A percentile compares a stretch with the other conserved stretches of the same genome.
Conservation (phyloP, 148 eudicot genomes). For the Rhododendron vialii region DNA sequence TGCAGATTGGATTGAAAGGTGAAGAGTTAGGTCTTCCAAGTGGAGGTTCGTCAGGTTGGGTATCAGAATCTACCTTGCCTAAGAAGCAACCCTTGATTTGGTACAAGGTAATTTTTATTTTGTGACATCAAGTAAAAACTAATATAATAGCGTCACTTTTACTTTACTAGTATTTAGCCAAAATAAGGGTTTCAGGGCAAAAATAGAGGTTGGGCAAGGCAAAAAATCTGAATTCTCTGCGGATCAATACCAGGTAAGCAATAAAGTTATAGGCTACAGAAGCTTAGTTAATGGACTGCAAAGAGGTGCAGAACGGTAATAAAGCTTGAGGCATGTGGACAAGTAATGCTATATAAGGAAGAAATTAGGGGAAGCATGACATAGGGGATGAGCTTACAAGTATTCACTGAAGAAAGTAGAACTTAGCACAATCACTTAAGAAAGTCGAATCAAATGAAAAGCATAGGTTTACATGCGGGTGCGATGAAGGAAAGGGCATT, state of each 20-base stretch:
- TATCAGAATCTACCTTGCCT: constrained; percentile 35
- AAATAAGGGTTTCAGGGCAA: background rate
- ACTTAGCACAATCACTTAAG: background rate
- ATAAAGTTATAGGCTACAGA: background rate
- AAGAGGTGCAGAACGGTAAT: background rate
- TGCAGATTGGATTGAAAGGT: constrained; percentile 51
- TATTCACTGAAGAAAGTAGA: background rate
- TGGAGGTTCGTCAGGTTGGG: constrained; percentile 45
- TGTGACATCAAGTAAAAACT: constrained; percentile 34
- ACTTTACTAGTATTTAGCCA: background rate
- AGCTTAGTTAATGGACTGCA: background rate
- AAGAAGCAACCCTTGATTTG: constrained; percentile 46
- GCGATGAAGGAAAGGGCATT: background rate
- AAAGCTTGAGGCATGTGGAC: background rate
- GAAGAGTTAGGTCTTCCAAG: constrained; percentile 42
- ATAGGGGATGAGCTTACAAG: background rate
- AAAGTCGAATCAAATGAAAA: background rate
- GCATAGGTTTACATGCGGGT: background rate
- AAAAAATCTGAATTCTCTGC: background rate
- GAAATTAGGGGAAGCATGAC: background rate
- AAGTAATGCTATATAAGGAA: background rate
- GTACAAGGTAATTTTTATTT: constrained; percentile 44
- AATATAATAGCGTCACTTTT: background rate
- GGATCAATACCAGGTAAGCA: background rate
- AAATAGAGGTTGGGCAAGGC: background rate